Percentiles rank a stretch among this genome's conserved stretches.
phyloP scores from a whole-genome alignment of 2,329 filamentous ascomycete genomes.

The Cadophora malorum region DNA sequence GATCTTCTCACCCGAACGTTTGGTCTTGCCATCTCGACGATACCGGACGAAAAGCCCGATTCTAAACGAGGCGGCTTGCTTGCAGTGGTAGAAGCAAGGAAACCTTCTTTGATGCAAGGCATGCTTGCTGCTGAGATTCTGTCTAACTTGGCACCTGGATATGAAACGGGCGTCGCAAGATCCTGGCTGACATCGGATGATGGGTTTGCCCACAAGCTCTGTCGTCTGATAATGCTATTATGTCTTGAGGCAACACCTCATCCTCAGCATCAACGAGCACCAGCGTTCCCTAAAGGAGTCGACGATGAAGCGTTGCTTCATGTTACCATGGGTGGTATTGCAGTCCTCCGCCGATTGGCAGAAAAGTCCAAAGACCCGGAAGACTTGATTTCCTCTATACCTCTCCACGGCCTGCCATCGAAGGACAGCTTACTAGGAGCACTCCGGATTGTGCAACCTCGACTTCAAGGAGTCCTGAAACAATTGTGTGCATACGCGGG shows the following conservation, averaged over 20 bases:
- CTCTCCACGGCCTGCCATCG: constrained; percentile 67
- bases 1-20: constrained; percentile 89
- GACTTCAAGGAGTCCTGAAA: constrained; percentile 70
- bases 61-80: constrained; percentile 65
- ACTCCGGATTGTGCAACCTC: constrained; percentile 66
- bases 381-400: constrained; percentile 57
- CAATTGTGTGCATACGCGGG: constrained; percentile 70
- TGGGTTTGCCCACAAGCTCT: constrained; percentile 81
- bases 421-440: constrained; percentile 72
- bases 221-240: constrained; percentile 76
- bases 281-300: constrained; percentile 41
- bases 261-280: constrained; percentile 49
- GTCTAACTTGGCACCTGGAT: constrained; percentile 72
- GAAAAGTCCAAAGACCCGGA: constrained; percentile 71
- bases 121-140: constrained; percentile 90
- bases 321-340: constrained; percentile 72
- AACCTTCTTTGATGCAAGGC: constrained; percentile 90
- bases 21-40: constrained; percentile 81
- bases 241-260: constrained; percentile 62
- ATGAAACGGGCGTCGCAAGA: constrained; percentile 75
- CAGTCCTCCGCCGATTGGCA: constrained; percentile 69
- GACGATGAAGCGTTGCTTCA: constrained; percentile 46
- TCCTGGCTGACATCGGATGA: constrained; percentile 85
- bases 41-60: constrained; percentile 70
- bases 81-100: constrained; percentile 79